phyloP scores from a whole-genome alignment of 2,329 filamentous ascomycete species.

The Talaromyces funiculosus region DNA sequence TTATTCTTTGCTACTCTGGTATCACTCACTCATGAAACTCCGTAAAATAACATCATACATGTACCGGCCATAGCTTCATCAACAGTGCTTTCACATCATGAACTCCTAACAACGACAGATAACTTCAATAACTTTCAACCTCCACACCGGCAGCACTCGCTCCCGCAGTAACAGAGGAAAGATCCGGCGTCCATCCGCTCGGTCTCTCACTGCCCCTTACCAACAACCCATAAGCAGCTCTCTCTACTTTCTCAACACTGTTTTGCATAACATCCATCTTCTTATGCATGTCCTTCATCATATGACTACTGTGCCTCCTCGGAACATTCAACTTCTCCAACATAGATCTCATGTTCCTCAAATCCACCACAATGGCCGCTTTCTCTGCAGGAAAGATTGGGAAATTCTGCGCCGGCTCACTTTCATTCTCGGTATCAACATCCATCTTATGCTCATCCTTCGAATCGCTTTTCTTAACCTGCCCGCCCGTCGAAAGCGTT shows the following conservation, averaged over 20 bases:
- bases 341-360: slow-evolving; percentile 68
- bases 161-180: slow-evolving; percentile 37
- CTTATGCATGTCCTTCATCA: slow-evolving; percentile 61
- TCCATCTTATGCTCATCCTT: slow-evolving; percentile 20
- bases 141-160: slow-evolving; percentile 17
- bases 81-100: not conserved
- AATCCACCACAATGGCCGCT: slow-evolving; percentile 69
- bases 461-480: slow-evolving; percentile 29
- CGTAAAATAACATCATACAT: not conserved
- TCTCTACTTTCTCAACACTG: slow-evolving; percentile 92
- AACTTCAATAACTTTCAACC: slow-evolving; percentile 34
- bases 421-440: not conserved
- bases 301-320: slow-evolving; percentile 38
- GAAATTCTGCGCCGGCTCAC: not conserved
- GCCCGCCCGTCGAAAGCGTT: slow-evolving; percentile 68
- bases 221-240: slow-evolving; percentile 76
- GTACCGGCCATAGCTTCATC: not conserved
- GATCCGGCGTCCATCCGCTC: slow-evolving; percentile 84
- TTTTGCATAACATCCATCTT: slow-evolving; percentile 83
- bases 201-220: slow-evolving; percentile 85
- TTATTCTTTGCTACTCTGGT: not conserved
- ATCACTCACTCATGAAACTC: not conserved
- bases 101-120: not conserved
- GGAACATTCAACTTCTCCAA: slow-evolving; percentile 67
- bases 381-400: slow-evolving; percentile 30